These are phyloP conservation scores for Penicillium salamii DNA, from an alignment of 495 filamentous ascomycete genomes.

Conservation along the genomic window DNA sequence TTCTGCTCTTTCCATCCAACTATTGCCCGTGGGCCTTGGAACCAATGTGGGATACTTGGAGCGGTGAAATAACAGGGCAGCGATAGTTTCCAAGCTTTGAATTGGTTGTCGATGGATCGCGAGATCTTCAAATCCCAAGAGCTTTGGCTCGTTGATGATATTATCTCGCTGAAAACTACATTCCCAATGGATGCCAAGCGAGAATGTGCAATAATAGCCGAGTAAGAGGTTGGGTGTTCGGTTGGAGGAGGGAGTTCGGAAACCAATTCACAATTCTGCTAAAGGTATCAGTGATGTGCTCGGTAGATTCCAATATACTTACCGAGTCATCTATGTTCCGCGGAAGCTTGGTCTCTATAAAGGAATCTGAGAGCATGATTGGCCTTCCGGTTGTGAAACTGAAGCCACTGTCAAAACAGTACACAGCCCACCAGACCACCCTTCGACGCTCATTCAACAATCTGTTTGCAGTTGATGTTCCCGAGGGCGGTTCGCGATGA, in stretches of 20 bases:
- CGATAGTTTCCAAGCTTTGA: slow-evolving; percentile 19
- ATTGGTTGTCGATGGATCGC: slow-evolving; percentile 15
- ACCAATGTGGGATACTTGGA: slow-evolving; percentile 14
- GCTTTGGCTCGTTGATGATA: slow-evolving; percentile 6
- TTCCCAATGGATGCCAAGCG: slow-evolving; percentile 19
- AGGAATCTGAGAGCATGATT: slow-evolving; percentile 16
- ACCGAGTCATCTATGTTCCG: slow-evolving; percentile 22
- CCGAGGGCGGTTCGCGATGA: slow-evolving; percentile 24
- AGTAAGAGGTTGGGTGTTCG: slow-evolving; percentile 19
- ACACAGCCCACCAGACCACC: slow-evolving; percentile 22
- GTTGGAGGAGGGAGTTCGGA: slow-evolving; percentile 3
- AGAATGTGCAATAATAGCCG: slow-evolving; percentile 20
- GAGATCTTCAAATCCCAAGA: slow-evolving; percentile 10
- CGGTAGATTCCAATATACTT: background rate
- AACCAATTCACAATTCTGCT: background rate
- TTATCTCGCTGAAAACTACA: slow-evolving; percentile 12
- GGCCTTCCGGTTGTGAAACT: slow-evolving; percentile 25
- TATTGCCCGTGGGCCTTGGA: slow-evolving; percentile 18
- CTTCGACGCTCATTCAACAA: slow-evolving; percentile 15
- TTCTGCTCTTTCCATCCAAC: slow-evolving; percentile 28
- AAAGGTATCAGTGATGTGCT: background rate
- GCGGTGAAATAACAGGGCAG: slow-evolving; percentile 22
- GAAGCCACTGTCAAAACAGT: slow-evolving; percentile 29
- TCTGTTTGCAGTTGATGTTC: slow-evolving; percentile 18
- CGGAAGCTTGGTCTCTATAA: slow-evolving; percentile 25